These are phyloP conservation scores for Blastobotrys persicus DNA, from an alignment of 1,139 yeast species.

Conservation along the genomic window DNA sequence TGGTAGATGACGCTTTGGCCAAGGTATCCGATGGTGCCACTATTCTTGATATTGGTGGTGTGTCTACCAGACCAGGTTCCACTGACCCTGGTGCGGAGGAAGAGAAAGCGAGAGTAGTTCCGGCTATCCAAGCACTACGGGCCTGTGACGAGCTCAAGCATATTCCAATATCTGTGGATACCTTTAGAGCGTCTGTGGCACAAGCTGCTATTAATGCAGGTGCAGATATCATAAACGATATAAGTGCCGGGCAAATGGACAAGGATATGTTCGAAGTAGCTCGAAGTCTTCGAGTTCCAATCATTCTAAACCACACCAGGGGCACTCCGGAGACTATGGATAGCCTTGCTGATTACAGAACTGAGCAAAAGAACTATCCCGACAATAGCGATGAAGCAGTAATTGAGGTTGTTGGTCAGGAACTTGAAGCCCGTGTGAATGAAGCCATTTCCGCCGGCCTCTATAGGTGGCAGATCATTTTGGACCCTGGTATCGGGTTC, in stretches of 20 bases:
- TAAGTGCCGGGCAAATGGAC: constrained; percentile 79
- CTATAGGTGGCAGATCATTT: constrained; percentile 81
- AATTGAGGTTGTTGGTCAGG: constrained; percentile 54
- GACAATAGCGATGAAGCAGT: constrained; percentile 42
- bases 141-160: constrained; percentile 41
- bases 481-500: constrained; percentile 96
- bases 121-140: constrained; percentile 65
- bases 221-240: constrained; percentile 89
- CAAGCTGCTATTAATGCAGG: constrained; percentile 65
- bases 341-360: constrained; percentile 53
- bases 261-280: constrained; percentile 61
- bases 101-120: constrained; percentile 64
- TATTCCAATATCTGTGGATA: constrained; percentile 72
- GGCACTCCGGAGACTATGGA: constrained; percentile 80
- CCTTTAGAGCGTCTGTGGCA: constrained; percentile 78
- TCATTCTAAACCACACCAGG: constrained; percentile 79
- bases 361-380: constrained; percentile 24
- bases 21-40: constrained; percentile 58
- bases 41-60: constrained; percentile 89
- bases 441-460: constrained; percentile 65
- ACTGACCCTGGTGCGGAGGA: constrained; percentile 51
- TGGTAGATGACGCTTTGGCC: constrained; percentile 41
- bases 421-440: constrained; percentile 54
- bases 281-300: constrained; percentile 64
- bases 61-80: constrained; percentile 85